Evolutionary conservation across 225 moss, liverwort and hornwort genomes (phyloP).

Genomic region (Rhytidiadelphus loreus): DNA sequence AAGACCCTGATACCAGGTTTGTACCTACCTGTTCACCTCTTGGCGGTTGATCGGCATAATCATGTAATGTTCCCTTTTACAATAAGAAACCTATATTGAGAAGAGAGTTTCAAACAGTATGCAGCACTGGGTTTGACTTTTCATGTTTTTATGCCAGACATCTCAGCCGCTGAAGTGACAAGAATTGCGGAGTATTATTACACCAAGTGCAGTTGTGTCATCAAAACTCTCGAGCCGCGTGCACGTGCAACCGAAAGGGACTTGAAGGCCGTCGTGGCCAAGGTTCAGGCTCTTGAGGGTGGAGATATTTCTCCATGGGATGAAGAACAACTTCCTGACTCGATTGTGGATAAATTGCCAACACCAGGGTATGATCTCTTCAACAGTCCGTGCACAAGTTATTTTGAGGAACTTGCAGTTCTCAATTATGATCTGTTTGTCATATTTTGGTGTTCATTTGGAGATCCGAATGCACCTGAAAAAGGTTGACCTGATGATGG

Average conservation of each 20-base stretch:
- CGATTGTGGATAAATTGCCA: slow-evolving; percentile 70
- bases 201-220: slow-evolving; percentile 75
- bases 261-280: slow-evolving; percentile 65
- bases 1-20: slow-evolving; percentile 86
- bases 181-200: slow-evolving; percentile 80
- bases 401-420: neutral
- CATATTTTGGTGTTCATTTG: neutral
- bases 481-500: neutral
- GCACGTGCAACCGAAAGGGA: slow-evolving; percentile 68
- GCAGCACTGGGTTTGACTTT: neutral
- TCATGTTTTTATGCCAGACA: slow-evolving; percentile 36
- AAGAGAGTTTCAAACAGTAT: neutral
- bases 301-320: slow-evolving; percentile 73
- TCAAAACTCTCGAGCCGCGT: slow-evolving; percentile 89
- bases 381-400: neutral
- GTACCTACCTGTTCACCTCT: neutral
- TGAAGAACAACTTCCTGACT: slow-evolving; percentile 83
- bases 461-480: neutral
- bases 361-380: slow-evolving; percentile 46
- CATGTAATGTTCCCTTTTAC: neutral
- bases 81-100: neutral
- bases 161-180: slow-evolving; percentile 77
- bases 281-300: slow-evolving; percentile 76
- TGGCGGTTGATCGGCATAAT: neutral
- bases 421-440: neutral